Base-by-base conservation (phyloP, 1,284 basidiomycete genomes). In the Vanrija humicola region DNA sequence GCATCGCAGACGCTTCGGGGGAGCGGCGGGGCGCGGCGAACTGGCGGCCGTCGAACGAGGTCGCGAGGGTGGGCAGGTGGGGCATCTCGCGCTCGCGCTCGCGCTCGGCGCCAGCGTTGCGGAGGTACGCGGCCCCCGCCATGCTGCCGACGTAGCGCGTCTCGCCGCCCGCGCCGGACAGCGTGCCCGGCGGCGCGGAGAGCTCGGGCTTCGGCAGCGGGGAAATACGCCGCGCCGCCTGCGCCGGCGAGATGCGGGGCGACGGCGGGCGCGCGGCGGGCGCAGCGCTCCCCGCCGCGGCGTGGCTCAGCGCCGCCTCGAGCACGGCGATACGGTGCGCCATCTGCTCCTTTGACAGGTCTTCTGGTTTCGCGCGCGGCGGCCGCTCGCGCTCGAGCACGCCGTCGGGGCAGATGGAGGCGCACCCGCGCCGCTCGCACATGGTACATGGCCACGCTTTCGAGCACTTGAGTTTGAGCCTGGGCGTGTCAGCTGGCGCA, bases 131-230 rank as follows among this genome's bases (percentile, higher is more conserved):
- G 28, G 48, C 50, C 10, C 46, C 53, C 15, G 53, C 53, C 26
- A 71, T 64, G 40, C 63, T 66, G 16, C 74, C 74, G 3, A 76
- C 69, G 52, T 72, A 76, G 45, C 62, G 64, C 4, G 74, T 64
- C 48, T 68, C 64, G 10, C 72, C 72, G 40, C 69, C 65, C 14
- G 51, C 56, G 3, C 68, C 67, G 43, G 2, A 68, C 70, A 50
- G 50, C 0, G 68, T 73, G 6, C 74, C 74, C n/a, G 39, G 29
- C 12, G 44, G 46, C n/a, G 43, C 25, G 25, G 38, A 7, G n/a
- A 46, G 19, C n/a, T 25, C 6, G 10, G 50, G 28, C 12, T 28
- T 46, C 28, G 12, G 45, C 25, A 14, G 19, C 46, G 46, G 16
- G 16, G 28, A 28, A 4, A 28, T 28, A 6, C 28, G 28, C 3